phyloP scores from a whole-genome alignment of 1,139 yeast species.

The Debaryomycetaceae sp. region DNA sequence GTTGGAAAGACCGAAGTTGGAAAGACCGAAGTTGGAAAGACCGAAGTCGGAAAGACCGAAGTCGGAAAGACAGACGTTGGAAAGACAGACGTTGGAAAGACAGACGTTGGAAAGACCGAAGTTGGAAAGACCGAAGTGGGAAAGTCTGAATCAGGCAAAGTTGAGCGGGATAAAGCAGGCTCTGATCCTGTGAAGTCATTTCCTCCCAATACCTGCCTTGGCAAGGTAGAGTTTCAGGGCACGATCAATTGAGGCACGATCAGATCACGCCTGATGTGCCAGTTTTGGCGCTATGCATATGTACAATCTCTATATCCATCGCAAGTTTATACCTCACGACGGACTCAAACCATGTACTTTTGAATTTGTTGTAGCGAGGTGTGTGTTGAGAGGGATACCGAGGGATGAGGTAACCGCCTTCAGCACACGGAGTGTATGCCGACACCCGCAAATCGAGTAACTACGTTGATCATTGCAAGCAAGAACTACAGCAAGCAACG shows the following conservation, averaged over 20 bases:
- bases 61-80: background rate
- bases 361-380: slow-evolving; percentile 24
- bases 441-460: slow-evolving; percentile 7
- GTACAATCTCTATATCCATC: slow-evolving; percentile 47
- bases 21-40: background rate
- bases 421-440: slow-evolving; percentile 1
- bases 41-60: slow-evolving; percentile 1
- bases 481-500: no score
- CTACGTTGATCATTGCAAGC: no score
- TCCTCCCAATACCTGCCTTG: slow-evolving; percentile 2
- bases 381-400: slow-evolving; percentile 6
- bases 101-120: slow-evolving; percentile 4
- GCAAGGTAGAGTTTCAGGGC: slow-evolving; percentile 6
- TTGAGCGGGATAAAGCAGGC: no score
- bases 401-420: slow-evolving; percentile 1
- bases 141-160: slow-evolving; percentile 3
- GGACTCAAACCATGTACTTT: slow-evolving; percentile 48
- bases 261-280: no score
- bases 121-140: slow-evolving; percentile 1
- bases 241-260: no score
- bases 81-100: slow-evolving; percentile 3
- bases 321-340: slow-evolving; percentile 24
- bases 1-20: background rate
- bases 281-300: no score
- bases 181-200: slow-evolving; percentile 2